These are phyloP conservation scores for Radiomyces spectabilis DNA, from an alignment of 192 early-diverging fungal species.

Conservation along the genomic window DNA sequence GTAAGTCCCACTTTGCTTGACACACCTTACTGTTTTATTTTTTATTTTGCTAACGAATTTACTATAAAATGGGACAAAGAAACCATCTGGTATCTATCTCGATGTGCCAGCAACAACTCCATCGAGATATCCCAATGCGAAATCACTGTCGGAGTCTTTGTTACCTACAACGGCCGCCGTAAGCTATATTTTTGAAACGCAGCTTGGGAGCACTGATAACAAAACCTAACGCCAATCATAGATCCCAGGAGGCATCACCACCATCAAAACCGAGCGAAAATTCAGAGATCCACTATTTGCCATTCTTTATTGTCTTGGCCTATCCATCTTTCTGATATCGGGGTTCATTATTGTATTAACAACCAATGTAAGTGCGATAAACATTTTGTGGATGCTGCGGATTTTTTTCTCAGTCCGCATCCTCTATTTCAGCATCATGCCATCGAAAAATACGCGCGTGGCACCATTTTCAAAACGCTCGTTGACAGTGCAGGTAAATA, in stretches of 20 bases:
- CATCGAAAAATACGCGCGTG: slow-evolving; percentile 18
- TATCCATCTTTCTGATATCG: slow-evolving; percentile 28
- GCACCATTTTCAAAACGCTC: slow-evolving; percentile 32
- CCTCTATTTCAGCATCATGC: slow-evolving; percentile 9
- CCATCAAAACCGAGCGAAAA: slow-evolving; percentile 33
- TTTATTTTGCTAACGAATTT: too few species aligned
- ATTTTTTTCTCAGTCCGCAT: too few species aligned
- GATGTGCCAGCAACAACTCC: slow-evolving; percentile 39
- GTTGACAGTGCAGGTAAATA: slow-evolving; percentile 39
- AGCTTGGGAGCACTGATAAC: too few species aligned
- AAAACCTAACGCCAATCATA: too few species aligned
- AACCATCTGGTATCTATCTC: slow-evolving; percentile 45
- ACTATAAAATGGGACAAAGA: too few species aligned
- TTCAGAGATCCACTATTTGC: slow-evolving; percentile 45
- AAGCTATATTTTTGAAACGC: slow-evolving; percentile 4
- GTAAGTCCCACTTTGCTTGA: neutral
- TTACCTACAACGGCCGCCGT: slow-evolving; percentile 36
- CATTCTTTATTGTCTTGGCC: slow-evolving; percentile 25
- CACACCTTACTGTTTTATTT: neutral
- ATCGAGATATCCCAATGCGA: slow-evolving; percentile 18
- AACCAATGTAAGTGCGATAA: slow-evolving; percentile 45
- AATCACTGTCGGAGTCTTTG: slow-evolving; percentile 36
- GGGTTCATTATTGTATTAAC: slow-evolving; percentile 41
- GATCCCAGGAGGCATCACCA: slow-evolving; percentile 33
- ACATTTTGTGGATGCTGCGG: too few species aligned